Base-by-base conservation (phyloP, 768 basidiomycete genomes). In the Agrocybe praecox region DNA sequence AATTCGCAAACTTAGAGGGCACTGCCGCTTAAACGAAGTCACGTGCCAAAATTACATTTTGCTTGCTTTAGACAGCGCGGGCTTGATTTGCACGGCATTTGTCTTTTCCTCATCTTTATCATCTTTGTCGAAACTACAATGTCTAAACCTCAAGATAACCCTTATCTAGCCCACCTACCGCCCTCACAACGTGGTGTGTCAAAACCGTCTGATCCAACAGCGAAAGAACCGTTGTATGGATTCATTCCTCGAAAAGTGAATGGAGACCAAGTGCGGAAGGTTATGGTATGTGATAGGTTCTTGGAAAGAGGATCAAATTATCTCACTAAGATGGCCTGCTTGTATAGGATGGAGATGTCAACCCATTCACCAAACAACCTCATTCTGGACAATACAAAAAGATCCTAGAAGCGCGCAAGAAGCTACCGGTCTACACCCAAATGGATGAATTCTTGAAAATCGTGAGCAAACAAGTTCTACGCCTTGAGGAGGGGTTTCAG, bases 391-490 rank as follows among this genome's bases (percentile, higher is more conserved):
- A 88, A 60, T 98, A 97, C 78, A 85, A 77, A 72, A 94, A 91
- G 75, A 96, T 98, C 55, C 71, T 98, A 21, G 88, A 88, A 65
- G 73, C 80, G 11, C 85, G 97, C 55, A 94, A 88, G 77, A 91
- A 92, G 68, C 78, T 99, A 19, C 96, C 97, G 0, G 96, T 99
- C 0, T 97, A 82, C 64, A 74, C 87, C 2, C 92, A 96, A 73
- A 96, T 98, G 95, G 82, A 88, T 55, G 92, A 96, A 46, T 98
- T 99, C 71, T 85, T 88, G 66, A 81, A 89, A 62, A 89, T 96
- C 76, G 93, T 92, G 74, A 75, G 92, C 81, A 58, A 51, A 34
- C 52, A 50, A 66, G 56, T 57, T 62, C 54, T 60, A 63, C 60
- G 64, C 61, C 58, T 67, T 55, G 72, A 71, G 72, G 74, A 72